These are phyloP conservation scores for Neurospora africana DNA, from an alignment of 495 filamentous ascomycete genomes.

Conservation along the genomic window DNA sequence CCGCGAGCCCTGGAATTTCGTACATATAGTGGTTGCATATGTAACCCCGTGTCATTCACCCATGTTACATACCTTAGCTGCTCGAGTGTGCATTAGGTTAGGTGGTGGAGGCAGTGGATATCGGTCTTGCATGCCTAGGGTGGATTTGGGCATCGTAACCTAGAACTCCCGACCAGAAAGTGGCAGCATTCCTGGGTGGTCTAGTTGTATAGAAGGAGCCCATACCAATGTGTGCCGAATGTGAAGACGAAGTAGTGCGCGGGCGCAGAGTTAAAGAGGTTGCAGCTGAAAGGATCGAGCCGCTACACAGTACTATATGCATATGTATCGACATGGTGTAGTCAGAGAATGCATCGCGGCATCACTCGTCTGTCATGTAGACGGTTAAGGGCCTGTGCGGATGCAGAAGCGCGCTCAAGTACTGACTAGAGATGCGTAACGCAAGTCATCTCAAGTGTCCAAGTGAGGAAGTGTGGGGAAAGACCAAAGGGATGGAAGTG, in stretches of 20 bases:
- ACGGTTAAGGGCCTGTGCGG: neutral
- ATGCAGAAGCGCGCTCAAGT: neutral
- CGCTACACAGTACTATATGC: neutral
- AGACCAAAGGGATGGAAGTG: neutral
- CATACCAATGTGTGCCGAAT: too few species aligned
- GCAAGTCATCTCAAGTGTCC: neutral
- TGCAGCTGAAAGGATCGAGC: neutral
- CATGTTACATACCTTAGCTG: neutral
- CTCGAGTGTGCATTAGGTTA: neutral
- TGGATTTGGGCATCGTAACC: neutral
- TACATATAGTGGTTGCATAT: constrained; percentile 1
- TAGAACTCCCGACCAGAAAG: neutral
- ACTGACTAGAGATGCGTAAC: neutral
- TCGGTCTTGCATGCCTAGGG: neutral
- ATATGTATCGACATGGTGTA: neutral
- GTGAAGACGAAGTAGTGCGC: neutral
- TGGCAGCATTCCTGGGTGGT: neutral
- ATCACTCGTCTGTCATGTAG: neutral
- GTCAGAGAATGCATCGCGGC: neutral
- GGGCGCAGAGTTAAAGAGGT: neutral
- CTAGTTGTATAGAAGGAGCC: neutral
- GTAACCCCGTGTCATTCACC: neutral
- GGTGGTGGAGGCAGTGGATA: neutral
- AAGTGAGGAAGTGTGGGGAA: neutral
- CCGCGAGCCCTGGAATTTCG: neutral